Percentiles rank a stretch among this genome's conserved stretches.
Evolutionary conservation across 768 basidiomycete genomes (phyloP).

Genomic region (Termitomyces sp.): DNA sequence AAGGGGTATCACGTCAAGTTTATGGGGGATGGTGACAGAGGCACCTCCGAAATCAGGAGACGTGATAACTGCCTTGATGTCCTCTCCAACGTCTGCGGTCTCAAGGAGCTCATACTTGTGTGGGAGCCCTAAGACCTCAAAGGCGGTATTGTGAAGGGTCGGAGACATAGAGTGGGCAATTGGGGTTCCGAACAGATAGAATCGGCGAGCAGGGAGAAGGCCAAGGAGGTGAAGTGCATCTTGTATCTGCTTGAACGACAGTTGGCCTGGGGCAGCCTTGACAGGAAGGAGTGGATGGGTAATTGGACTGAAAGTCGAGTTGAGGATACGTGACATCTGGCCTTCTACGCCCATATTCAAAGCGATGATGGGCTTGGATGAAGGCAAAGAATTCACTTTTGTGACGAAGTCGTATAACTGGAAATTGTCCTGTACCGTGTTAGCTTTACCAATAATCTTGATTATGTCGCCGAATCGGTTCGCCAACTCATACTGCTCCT

Average conservation of each 20-base stretch:
- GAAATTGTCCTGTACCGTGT: slow-evolving; percentile 71
- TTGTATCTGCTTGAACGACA: slow-evolving; percentile 86
- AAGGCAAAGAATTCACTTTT: slow-evolving; percentile 33
- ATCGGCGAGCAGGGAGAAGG: slow-evolving; percentile 63
- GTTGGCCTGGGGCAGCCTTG: slow-evolving; percentile 90
- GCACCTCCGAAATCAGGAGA: slow-evolving; percentile 87
- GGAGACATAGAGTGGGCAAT: slow-evolving; percentile 91
- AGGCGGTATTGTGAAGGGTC: slow-evolving; percentile 87
- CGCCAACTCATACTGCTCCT: slow-evolving; percentile 66
- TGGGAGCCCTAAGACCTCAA: slow-evolving; percentile 75
- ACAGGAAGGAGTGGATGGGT: slow-evolving; percentile 84
- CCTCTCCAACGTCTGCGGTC: slow-evolving; percentile 58
- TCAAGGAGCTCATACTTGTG: slow-evolving; percentile 80
- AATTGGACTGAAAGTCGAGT: slow-evolving; percentile 81
- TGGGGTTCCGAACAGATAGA: slow-evolving; percentile 87
- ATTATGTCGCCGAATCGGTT: slow-evolving; percentile 76
- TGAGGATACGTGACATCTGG: slow-evolving; percentile 87
- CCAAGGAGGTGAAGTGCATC: slow-evolving; percentile 78
- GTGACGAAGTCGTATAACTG: slow-evolving; percentile 68
- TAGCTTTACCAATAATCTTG: slow-evolving; percentile 90
- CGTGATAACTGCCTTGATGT: slow-evolving; percentile 57
- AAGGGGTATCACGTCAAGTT: slow-evolving; percentile 81
- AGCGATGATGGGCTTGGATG: slow-evolving; percentile 81
- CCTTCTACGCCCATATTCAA: slow-evolving; percentile 92
- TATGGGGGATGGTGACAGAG: slow-evolving; percentile 95